Conservation (phyloP, 257 asterid genomes). For the Handroanthus guayacan region DNA sequence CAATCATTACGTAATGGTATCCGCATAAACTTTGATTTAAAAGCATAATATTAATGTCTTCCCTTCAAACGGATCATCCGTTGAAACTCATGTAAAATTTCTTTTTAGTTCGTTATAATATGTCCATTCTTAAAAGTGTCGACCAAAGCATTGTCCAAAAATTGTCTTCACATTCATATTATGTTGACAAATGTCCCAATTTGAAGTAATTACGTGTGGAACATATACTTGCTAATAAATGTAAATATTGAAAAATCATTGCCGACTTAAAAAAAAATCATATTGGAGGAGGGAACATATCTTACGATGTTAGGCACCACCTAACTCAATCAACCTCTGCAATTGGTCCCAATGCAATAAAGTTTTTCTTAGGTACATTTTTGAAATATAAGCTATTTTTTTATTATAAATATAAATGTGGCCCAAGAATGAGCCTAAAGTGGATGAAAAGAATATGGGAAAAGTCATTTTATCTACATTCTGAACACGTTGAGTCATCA, state of each 20-base stretch:
- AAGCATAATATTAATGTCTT: too few relatives aligned
- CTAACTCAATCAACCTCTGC: constrained; percentile 11
- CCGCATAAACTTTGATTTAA: too few relatives aligned
- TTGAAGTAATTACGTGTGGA: background rate
- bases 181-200: background rate
- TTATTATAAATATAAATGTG: constrained; percentile 28
- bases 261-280: background rate
- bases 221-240: background rate
- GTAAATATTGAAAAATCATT: background rate
- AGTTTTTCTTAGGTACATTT: constrained; percentile 21
- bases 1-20: too few relatives aligned
- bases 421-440: constrained; percentile 32
- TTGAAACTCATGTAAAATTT: too few relatives aligned
- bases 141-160: too few relatives aligned
- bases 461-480: constrained; percentile 31
- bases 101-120: too few relatives aligned
- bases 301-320: constrained; percentile 32
- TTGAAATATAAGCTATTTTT: constrained; percentile 5
- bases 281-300: constrained; percentile 2
- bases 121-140: too few relatives aligned
- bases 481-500: constrained; percentile 33
- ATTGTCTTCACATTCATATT: background rate
- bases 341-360: constrained; percentile 18
- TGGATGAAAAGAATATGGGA: constrained; percentile 12
- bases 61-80: too few relatives aligned